These are phyloP conservation scores for Trichophyton equinum DNA, from an alignment of 2,329 filamentous ascomycete species.

Conservation along the genomic window DNA sequence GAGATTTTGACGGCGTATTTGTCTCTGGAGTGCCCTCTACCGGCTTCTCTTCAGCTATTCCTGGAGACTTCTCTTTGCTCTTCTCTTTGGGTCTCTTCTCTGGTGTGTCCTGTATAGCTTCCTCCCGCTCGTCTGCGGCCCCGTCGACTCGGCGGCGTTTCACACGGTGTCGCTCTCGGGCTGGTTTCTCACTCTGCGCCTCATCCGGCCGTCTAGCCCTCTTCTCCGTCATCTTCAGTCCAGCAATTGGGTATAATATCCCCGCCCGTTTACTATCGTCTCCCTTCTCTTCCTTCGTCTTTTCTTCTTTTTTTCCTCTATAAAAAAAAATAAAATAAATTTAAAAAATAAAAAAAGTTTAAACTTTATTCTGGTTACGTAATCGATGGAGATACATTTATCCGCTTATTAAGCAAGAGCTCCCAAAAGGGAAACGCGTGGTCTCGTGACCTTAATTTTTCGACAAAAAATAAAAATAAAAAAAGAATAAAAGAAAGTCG, in stretches of 20 bases:
- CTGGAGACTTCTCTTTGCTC: neutral
- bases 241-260: neutral
- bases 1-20: neutral
- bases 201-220: slow-evolving; percentile 7
- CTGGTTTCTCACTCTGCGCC: slow-evolving; percentile 6
- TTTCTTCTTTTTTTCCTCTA: neutral
- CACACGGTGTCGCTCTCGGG: slow-evolving; percentile 6
- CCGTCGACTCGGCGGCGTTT: slow-evolving; percentile 8
- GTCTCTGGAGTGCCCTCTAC: neutral
- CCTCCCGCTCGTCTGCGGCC: neutral
- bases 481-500: neutral
- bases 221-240: slow-evolving; percentile 10
- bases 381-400: neutral
- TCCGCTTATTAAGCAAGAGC: neutral
- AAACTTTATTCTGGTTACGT: neutral
- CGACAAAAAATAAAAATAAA: neutral
- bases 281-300: neutral
- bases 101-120: too few relatives aligned
- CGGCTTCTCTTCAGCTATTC: neutral
- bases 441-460: neutral
- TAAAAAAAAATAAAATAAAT: neutral
- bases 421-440: neutral
- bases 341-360: neutral
- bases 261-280: neutral
- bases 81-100: neutral